Base-by-base conservation (phyloP, 768 basidiomycete genomes). In the Nidula microcarpa region DNA sequence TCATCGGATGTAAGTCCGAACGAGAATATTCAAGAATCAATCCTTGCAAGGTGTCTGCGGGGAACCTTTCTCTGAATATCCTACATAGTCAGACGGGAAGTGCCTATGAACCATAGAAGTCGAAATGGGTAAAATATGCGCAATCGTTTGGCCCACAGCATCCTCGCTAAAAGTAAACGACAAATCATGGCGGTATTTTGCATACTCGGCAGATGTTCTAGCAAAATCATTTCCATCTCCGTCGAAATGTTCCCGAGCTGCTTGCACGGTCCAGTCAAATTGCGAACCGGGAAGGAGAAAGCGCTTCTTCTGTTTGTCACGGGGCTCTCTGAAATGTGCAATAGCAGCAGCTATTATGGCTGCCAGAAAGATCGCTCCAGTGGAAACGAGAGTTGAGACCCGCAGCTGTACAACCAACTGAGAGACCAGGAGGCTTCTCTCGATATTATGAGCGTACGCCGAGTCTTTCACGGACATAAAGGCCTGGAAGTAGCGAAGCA, bases 401-500 rank as follows among this genome's bases (percentile, higher is more conserved):
- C 55, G 53, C 16, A 57, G 35, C 14, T 57, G 55, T 30, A 57
- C 55, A n/a, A 37, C 39, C 16, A 48, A 8, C 18, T 36, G 54
- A 9, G 33, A 18, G 7, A 39, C 50, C 8, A 45, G 32, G 4
- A 52, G 16, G 43, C 3, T 43, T 39, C 54, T 32, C 16, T 39
- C n/a, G 14, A 45, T 33, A 34, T 43, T 35, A 39, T 55, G 43
- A 32, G 46, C 51, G 32, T 51, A 52, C 36, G 43, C 41, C 9
- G 54, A 47, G 32, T 58, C 53, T 33, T 59, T 59, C 32, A 54
- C 56, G 6, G 53, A 49, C 50, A 54, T 35, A 33, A 50, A 59
- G 23, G 56, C 57, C 37, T 59, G 57, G 33, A 39, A 59, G 52
- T 49, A 53, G 17, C 57, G 57, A 23, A 57, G 33, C 57, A 59